A percentile compares a stretch with the other conserved stretches of the same genome.
phyloP scores from a whole-genome alignment of 331 rosid genomes.

The Malus hybrid region DNA sequence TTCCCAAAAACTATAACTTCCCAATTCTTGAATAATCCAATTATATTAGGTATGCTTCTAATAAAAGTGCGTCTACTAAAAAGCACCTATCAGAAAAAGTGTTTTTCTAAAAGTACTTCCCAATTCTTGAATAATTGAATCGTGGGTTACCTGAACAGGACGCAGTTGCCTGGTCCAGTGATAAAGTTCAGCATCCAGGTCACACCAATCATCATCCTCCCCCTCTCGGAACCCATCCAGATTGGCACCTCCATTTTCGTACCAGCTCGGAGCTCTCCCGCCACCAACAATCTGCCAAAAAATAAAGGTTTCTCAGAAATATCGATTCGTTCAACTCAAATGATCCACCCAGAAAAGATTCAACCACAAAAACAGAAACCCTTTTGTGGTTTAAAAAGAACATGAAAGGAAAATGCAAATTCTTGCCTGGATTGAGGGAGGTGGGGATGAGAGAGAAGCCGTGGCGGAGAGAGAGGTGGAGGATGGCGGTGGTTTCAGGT shows the following conservation, averaged over 20 bases:
- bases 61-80: no score
- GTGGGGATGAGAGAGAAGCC: constrained; percentile 39
- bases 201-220: constrained; percentile 49
- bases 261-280: constrained; percentile 37
- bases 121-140: neutral
- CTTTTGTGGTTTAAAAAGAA: neutral
- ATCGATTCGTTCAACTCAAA: neutral
- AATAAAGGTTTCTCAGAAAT: neutral
- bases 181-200: constrained; percentile 67
- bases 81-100: no score
- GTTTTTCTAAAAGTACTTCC: no score
- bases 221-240: constrained; percentile 19
- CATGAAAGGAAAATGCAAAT: neutral
- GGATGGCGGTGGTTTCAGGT: constrained; percentile 11
- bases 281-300: constrained; percentile 71
- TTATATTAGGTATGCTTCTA: no score
- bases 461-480: constrained; percentile 33
- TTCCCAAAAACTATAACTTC: neutral
- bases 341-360: neutral
- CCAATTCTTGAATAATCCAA: neutral
- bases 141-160: constrained; percentile 71
- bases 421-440: constrained; percentile 54
- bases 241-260: constrained; percentile 30
- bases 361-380: neutral
- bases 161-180: constrained; percentile 81